These are phyloP conservation scores for Xerocomus spinulosus DNA, from an alignment of 768 basidiomycete species.

Conservation along the genomic window DNA sequence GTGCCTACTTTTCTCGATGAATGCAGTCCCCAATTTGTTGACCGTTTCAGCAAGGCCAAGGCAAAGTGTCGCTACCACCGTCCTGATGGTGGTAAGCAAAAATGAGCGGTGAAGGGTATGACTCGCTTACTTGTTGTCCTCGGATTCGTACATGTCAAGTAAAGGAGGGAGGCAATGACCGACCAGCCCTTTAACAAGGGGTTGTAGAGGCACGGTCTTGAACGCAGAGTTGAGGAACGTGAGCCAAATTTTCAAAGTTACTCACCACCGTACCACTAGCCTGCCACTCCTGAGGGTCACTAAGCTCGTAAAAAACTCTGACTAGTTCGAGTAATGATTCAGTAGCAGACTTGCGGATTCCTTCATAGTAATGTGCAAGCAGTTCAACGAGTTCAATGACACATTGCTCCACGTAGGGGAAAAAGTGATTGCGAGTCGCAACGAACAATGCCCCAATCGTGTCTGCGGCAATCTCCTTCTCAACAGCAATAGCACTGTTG, in stretches of 20 bases:
- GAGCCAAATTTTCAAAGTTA: conserved; percentile 8
- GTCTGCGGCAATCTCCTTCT: conserved; percentile 98
- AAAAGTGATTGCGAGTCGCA: conserved; percentile 76
- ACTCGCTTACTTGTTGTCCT: conserved; percentile 89
- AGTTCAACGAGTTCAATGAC: conserved; percentile 75
- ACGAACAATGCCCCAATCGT: conserved; percentile 89
- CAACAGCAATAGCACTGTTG: conserved; percentile 94
- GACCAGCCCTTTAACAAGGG: conserved; percentile 74
- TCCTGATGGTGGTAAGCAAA: conserved; percentile 42
- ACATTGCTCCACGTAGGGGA: conserved; percentile 84
- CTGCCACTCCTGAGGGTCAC: conserved; percentile 77
- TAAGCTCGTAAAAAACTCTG: conserved; percentile 87
- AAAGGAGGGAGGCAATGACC: conserved; percentile 68
- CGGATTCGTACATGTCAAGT: conserved; percentile 85
- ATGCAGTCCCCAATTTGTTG: conserved; percentile 85
- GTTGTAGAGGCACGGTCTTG: conserved; percentile 49
- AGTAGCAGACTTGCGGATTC: conserved; percentile 90
- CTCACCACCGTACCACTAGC: conserved; percentile 65
- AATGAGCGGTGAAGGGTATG: conserved; percentile 1
- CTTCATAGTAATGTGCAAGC: conserved; percentile 92
- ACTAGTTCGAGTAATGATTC: conserved; percentile 86
- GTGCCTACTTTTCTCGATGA: conserved; percentile 71
- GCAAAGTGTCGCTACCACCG: conserved; percentile 84
- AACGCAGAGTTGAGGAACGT: conserved; percentile 6
- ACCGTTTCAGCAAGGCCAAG: conserved; percentile 87